Evolutionary conservation across 805 yeast genomes (phyloP).

Genomic region (Ogataea methylovora): DNA sequence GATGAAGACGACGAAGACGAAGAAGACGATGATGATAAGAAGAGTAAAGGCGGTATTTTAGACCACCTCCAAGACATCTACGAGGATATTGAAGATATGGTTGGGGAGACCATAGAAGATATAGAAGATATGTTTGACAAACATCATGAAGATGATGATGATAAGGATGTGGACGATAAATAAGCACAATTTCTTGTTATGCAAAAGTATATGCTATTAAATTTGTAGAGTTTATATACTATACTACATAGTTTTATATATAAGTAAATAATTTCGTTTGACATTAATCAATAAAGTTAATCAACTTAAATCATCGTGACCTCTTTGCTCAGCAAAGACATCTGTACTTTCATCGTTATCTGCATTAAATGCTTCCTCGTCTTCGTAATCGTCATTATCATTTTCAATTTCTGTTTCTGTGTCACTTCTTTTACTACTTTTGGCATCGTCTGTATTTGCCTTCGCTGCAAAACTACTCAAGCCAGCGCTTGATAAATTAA

Average conservation of each 20-base stretch:
- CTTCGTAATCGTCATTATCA: not conserved
- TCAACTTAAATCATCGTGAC: not conserved
- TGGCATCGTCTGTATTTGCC: not conserved
- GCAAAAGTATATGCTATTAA: no score
- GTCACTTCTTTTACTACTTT: no score
- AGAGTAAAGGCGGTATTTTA: constrained; percentile 8
- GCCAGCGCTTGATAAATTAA: constrained; percentile 19
- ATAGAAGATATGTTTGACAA: constrained; percentile 16
- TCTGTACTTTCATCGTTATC: constrained; percentile 1
- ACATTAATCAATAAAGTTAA: not conserved
- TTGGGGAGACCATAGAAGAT: constrained; percentile 19
- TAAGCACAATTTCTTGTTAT: no score
- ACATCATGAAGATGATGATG: no score
- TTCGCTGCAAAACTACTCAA: no score
- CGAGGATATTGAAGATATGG: constrained; percentile 12
- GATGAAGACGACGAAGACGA: constrained; percentile 12
- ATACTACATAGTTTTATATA: no score
- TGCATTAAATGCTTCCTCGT: not conserved
- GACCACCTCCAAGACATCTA: constrained; percentile 13
- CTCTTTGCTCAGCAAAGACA: constrained; percentile 2
- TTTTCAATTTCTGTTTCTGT: not conserved
- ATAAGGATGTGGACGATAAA: no score
- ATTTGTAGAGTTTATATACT: no score
- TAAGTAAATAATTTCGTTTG: not conserved
- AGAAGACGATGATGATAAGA: constrained; percentile 9